Evolutionary conservation across 2,329 filamentous ascomycete species (phyloP).

Genomic region (Aspergillus pseudonomiae): DNA sequence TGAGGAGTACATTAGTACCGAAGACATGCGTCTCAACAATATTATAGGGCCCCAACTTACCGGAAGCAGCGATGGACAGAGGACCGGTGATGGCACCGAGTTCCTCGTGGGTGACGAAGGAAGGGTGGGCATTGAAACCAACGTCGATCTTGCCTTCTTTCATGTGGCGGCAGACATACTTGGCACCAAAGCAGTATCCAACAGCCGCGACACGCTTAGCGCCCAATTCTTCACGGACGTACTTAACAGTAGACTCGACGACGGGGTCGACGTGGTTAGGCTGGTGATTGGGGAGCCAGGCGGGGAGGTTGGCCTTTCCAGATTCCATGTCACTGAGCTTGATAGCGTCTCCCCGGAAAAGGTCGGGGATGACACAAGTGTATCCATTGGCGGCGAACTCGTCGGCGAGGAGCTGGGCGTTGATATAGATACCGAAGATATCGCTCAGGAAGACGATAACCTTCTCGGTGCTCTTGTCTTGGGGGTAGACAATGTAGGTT

Average conservation of each 20-base stretch:
- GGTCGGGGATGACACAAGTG: constrained; percentile 68
- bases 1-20: constrained; percentile 9
- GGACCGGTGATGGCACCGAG: constrained; percentile 68
- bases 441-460: constrained; percentile 62
- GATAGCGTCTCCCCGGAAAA: constrained; percentile 69
- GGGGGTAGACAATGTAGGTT: constrained; percentile 59
- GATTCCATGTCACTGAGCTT: constrained; percentile 53
- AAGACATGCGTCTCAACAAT: not conserved
- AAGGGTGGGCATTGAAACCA: constrained; percentile 76
- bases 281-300: constrained; percentile 57
- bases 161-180: constrained; percentile 73
- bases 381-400: constrained; percentile 75
- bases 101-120: constrained; percentile 70
- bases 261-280: constrained; percentile 56
- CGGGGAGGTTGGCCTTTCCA: constrained; percentile 52
- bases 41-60: constrained; percentile 33
- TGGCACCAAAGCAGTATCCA: constrained; percentile 77
- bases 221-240: constrained; percentile 59
- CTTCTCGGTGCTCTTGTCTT: constrained; percentile 52
- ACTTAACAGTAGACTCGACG: constrained; percentile 54
- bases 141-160: constrained; percentile 65
- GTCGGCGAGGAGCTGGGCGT: constrained; percentile 70
- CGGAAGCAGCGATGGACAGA: constrained; percentile 64
- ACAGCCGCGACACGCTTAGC: constrained; percentile 64
- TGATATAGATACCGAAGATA: constrained; percentile 62